Base-by-base conservation (phyloP, 176 grass and related monocot species). In the Lolium rigidum region DNA sequence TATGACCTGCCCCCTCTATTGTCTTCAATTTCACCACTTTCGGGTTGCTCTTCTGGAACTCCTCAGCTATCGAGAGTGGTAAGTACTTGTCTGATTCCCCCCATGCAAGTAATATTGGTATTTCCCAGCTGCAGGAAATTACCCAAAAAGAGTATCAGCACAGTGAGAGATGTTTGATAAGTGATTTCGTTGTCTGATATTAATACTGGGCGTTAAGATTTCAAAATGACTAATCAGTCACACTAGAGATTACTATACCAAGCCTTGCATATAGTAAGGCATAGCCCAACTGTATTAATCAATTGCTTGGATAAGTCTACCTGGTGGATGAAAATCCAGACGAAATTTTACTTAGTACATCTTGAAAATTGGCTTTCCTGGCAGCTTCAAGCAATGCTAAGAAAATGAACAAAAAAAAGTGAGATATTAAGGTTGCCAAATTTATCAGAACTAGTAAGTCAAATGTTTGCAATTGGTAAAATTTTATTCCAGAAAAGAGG, bases 1-100 rank as follows among this genome's bases (percentile, higher is more conserved):
- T 95, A 56, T 98, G 95, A 49, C 95, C 93, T 52, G 95, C 93
- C 81, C 95, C 95, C 90, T 98, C 95, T 63, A 98, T 94, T 58
- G 86, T 16, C 63, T 86, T 86, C 70, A 98, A 35, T 77, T 98
- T 88, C 83, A 98, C 79, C 60, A 61, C 83, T 28, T 20, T 55
- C 57, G 88, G 87, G 65, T 98, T 98, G 87, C 83, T 70, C 64
- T 93, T 94, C 83, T 92, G 47, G 61, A 98, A 94, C 80, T 91
- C 95, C 86, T 98, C 91, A 2, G 95, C 93, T 88, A 95, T 87
- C 2, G 91, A 89, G 21, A 98, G 62, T 0, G 91, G 86, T 44
- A 98, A 87, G 57, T 98, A 92, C 73, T 95, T 98, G 58, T 98
- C 95, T 48, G 91, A 93, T 70, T 95, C 79, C 62, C 95, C 95